phyloP scores from a whole-genome alignment of 2,329 filamentous ascomycete genomes.

The Cladophialophora bantiana region DNA sequence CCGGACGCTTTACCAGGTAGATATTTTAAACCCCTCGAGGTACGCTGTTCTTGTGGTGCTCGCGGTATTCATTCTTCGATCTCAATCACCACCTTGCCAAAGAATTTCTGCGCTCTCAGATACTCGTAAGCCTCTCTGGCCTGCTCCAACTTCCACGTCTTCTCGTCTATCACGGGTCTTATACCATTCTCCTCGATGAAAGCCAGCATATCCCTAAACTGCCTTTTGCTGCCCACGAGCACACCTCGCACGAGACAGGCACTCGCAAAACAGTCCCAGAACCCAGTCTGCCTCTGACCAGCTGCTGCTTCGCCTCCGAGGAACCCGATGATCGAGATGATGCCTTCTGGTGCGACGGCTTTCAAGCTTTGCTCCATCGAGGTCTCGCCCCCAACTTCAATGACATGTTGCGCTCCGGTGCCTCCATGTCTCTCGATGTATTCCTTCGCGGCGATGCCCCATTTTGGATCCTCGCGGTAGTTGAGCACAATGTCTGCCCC shows the following conservation, averaged over 20 bases:
- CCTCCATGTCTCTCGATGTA: slow-evolving; percentile 53
- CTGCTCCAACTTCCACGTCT: slow-evolving; percentile 61
- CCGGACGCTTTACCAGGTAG: too few species aligned
- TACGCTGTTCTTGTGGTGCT: too few species aligned
- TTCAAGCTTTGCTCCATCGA: slow-evolving; percentile 65
- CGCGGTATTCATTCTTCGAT: not conserved
- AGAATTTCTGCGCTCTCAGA: slow-evolving; percentile 60
- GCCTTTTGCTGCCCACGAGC: slow-evolving; percentile 61
- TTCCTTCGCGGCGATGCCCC: slow-evolving; percentile 64
- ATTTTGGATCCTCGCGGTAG: slow-evolving; percentile 64
- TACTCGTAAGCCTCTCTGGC: slow-evolving; percentile 62
- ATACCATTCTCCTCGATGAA: slow-evolving; percentile 66
- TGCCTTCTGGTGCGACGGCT: slow-evolving; percentile 56
- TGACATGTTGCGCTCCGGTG: slow-evolving; percentile 65
- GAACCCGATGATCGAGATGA: slow-evolving; percentile 60
- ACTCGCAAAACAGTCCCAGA: slow-evolving; percentile 59
- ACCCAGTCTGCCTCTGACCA: slow-evolving; percentile 48
- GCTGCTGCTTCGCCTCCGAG: slow-evolving; percentile 49
- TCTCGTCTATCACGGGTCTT: slow-evolving; percentile 65
- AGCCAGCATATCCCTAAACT: slow-evolving; percentile 67
- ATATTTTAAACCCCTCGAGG: too few species aligned
- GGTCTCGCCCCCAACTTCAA: slow-evolving; percentile 69
- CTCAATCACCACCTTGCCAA: slow-evolving; percentile 61
- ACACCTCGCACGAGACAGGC: slow-evolving; percentile 65
- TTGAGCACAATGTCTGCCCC: slow-evolving; percentile 68